phyloP scores from a whole-genome alignment of 2,329 filamentous ascomycete species.

The Ophiocordyceps australis region DNA sequence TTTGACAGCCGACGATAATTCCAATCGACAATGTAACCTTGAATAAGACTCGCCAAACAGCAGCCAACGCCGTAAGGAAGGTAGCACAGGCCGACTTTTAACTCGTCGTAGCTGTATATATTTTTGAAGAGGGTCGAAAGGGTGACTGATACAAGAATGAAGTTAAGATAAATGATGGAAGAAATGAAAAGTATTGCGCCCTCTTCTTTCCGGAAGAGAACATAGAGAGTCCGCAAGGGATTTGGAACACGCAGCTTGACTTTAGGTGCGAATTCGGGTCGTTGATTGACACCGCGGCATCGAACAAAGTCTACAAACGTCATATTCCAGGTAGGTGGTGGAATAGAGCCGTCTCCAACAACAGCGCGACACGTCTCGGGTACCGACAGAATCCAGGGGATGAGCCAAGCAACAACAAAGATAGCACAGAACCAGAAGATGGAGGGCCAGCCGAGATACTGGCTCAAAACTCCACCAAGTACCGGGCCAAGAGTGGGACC shows the following conservation, averaged over 20 bases:
- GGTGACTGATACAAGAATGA: constrained; percentile 34
- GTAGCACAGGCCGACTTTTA: constrained; percentile 34
- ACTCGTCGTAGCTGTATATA: constrained; percentile 30
- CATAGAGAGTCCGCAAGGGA: constrained; percentile 32
- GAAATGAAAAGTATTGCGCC: constrained; percentile 32
- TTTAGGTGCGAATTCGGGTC: constrained; percentile 14
- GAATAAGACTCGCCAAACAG: constrained; percentile 26
- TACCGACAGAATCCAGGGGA: constrained; percentile 35
- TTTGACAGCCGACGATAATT: constrained; percentile 54
- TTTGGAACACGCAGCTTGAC: constrained; percentile 34
- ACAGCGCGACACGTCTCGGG: constrained; percentile 42
- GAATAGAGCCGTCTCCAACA: constrained; percentile 44
- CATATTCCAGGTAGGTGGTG: constrained; percentile 37
- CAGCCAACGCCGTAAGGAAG: constrained; percentile 34
- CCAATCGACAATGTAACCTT: constrained; percentile 41
- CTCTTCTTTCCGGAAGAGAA: constrained; percentile 40
- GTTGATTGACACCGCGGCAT: constrained; percentile 14
- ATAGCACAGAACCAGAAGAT: constrained; percentile 55
- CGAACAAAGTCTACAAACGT: constrained; percentile 31
- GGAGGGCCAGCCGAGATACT: constrained; percentile 48
- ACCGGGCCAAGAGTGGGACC: constrained; percentile 37
- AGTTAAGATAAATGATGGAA: constrained; percentile 34
- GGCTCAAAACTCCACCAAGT: constrained; percentile 42
- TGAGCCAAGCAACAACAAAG: constrained; percentile 25
- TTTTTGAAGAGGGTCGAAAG: constrained; percentile 30